Base-by-base conservation (phyloP, 164 flowering plant genomes). In the Dillenia suffruticosa region DNA sequence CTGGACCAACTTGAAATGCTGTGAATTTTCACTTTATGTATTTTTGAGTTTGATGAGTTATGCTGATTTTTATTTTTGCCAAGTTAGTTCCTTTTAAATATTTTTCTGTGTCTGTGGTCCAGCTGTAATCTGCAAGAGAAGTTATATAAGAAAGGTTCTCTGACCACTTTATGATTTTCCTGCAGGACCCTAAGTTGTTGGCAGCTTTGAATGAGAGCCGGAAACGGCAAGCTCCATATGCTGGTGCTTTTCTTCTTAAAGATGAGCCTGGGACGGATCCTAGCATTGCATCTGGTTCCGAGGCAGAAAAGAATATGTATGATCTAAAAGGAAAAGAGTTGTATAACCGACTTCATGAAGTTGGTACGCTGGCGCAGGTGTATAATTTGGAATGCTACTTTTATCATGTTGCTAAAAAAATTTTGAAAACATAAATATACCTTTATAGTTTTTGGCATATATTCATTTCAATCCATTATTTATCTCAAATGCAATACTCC, bases 351-450 rank as follows among this genome's bases (percentile, higher is more conserved):
- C 96, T 95, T 60, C 96, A 92, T 79, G 91, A 95, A 79, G 97
- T 95, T 76, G 97, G 99, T 50, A 88, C 97, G 46, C 84, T 95
- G 61, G 99, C 92, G 40, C 97, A 92, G 96, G 99, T 95, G 70
- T 55, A 10, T 26, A 14, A 24, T 43, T 11, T 54, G 43, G 16
- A 9, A 19, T n/a, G 22, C 10, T 56, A 10, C 10, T 7, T 63
- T 15, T 53, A 10, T 32, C 40, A 32, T 32, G 40, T 5, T 32
- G 40, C 40, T 32, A 4, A 32, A 32, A 32, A 32, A 32, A 32
- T 26, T 26, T 26, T 26, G 40, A 32, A 4, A 32, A 32, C 40
- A 32, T 32, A 32, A 32, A 32, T 32, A 5, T 32, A 32, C 6
- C 40, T 32, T 32, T 2, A 26, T 26, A 2, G 40, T 54, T 32